A percentile compares a stretch with the other conserved stretches of the same genome.
phyloP scores from a whole-genome alignment of 2,329 filamentous ascomycete genomes.

The Fusarium sp. region DNA sequence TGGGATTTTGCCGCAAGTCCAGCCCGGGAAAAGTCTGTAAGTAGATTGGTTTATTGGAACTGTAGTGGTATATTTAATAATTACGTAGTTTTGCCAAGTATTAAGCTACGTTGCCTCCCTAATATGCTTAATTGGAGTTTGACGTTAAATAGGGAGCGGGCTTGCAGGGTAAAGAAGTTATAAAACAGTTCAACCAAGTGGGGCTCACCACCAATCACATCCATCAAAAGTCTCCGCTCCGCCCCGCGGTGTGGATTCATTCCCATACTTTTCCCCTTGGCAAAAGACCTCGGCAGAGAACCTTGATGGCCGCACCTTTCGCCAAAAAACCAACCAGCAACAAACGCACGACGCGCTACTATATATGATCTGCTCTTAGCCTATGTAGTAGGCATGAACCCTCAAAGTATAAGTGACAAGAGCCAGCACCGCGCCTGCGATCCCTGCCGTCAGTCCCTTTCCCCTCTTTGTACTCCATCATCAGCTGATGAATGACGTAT shows the following conservation, averaged over 20 bases:
- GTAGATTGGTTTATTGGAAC: neutral
- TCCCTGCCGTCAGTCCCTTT: conserved; percentile 11
- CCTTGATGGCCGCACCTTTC: conserved; percentile 24
- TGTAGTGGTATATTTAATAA: accelerated
- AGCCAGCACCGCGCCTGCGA: conserved; percentile 28
- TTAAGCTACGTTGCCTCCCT: accelerated
- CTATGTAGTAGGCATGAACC: conserved; percentile 12
- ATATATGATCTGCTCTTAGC: neutral
- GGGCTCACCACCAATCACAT: neutral
- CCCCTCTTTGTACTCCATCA: neutral
- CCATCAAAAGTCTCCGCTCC: neutral
- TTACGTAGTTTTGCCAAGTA: too few relatives aligned
- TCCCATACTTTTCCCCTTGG: neutral
- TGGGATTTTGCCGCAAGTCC: neutral
- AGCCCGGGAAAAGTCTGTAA: neutral
- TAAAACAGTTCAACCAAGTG: neutral
- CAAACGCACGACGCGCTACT: neutral
- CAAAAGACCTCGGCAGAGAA: conserved; percentile 12
- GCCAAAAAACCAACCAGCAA: neutral
- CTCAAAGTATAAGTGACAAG: conserved; percentile 25
- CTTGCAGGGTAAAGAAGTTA: neutral
- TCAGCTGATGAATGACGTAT: conserved; percentile 10
- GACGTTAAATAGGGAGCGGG: neutral
- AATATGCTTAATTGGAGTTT: neutral
- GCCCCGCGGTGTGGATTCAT: neutral